These are phyloP conservation scores for Stemphylium lycopersici DNA, from an alignment of 2,329 filamentous ascomycete genomes.

Conservation along the genomic window DNA sequence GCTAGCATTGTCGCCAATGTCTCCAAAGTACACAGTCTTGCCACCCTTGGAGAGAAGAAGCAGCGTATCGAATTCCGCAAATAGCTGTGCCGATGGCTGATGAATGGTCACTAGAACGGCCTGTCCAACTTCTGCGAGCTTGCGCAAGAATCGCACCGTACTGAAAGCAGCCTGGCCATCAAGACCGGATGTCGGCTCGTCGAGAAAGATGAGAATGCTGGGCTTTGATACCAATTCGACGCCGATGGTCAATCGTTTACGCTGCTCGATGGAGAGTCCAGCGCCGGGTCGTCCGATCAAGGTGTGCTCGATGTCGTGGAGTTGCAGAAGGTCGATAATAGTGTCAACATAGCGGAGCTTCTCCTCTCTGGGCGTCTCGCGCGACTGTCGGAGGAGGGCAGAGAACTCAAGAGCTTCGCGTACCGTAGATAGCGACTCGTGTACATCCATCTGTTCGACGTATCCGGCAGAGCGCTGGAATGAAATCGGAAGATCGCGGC, in stretches of 20 bases:
- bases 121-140: conserved; percentile 76
- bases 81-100: conserved; percentile 88
- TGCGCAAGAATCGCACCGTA: conserved; percentile 81
- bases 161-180: conserved; percentile 83
- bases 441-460: conserved; percentile 63
- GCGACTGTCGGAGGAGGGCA: conserved; percentile 63
- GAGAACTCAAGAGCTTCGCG: conserved; percentile 66
- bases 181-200: conserved; percentile 80
- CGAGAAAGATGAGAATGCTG: conserved; percentile 25
- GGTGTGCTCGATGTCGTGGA: conserved; percentile 64
- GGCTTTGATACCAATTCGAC: conserved; percentile 49
- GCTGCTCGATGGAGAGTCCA: conserved; percentile 56
- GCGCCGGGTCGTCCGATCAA: conserved; percentile 47
- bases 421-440: conserved; percentile 63
- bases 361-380: conserved; percentile 58
- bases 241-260: conserved; percentile 66
- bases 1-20: conserved; percentile 71
- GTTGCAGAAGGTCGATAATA: conserved; percentile 63
- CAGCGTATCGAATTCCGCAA: conserved; percentile 82
- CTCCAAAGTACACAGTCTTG: conserved; percentile 77
- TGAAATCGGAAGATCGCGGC: conserved; percentile 70
- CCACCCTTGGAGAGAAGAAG: conserved; percentile 76
- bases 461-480: conserved; percentile 78
- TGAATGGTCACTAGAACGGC: conserved; percentile 94
- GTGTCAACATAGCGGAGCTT: conserved; percentile 67